Evolutionary conservation across 805 yeast genomes (phyloP).

Genomic region (Metschnikowia vanudenii): DNA sequence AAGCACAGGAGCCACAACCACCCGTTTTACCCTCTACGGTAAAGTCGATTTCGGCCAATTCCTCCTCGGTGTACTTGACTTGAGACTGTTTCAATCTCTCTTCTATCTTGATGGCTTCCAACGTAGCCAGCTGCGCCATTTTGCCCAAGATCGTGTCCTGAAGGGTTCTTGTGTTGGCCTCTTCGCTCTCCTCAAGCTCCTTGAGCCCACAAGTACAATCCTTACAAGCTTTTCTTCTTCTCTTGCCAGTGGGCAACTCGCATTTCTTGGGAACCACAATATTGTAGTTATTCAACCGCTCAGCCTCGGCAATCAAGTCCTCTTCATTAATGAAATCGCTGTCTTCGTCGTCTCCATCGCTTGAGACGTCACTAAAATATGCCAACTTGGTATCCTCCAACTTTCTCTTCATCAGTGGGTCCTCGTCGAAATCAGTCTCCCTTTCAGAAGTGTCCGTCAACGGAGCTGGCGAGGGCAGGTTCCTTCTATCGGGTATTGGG

Average conservation of each 20-base stretch:
- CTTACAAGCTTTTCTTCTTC: constrained; percentile 91
- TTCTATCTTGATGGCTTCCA: constrained; percentile 55
- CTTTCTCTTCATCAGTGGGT: constrained; percentile 42
- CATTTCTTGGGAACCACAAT: constrained; percentile 61
- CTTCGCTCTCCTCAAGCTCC: constrained; percentile 77
- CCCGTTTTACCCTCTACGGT: constrained; percentile 97
- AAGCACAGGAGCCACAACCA: constrained; percentile 94
- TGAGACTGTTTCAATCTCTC: constrained; percentile 38
- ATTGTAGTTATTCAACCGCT: constrained; percentile 25
- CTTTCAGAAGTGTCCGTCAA: constrained; percentile 47
- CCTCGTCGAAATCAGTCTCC: constrained; percentile 39
- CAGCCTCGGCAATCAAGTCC: constrained; percentile 34
- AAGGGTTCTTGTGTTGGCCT: constrained; percentile 37
- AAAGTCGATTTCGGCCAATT: constrained; percentile 87
- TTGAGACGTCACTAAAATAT: constrained; percentile 52
- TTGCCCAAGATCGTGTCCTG: constrained; percentile 46
- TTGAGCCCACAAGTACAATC: constrained; percentile 97
- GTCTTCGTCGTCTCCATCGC: constrained; percentile 51
- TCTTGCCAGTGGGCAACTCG: constrained; percentile 49
- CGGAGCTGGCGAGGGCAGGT: constrained; percentile 21
- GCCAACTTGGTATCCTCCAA: constrained; percentile 48
- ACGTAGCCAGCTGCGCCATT: constrained; percentile 51
- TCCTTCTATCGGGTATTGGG: neutral
- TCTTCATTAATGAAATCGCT: constrained; percentile 54
- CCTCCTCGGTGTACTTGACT: constrained; percentile 60